A percentile compares a stretch with the other conserved stretches of the same genome.
phyloP scores from a whole-genome alignment of 306 rosid species.

The Cicer bijugum region DNA sequence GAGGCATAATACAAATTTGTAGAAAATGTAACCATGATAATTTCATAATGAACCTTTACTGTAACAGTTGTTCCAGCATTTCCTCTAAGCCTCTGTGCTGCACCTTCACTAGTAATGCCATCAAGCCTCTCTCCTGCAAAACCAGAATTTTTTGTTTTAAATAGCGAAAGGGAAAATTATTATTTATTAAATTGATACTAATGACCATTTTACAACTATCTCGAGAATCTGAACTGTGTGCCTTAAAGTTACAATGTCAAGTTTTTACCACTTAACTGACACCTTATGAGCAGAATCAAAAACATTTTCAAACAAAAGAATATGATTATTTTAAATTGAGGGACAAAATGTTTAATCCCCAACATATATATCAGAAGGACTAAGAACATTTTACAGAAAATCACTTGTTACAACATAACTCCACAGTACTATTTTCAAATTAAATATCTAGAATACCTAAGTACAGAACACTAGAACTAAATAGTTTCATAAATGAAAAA shows the following conservation, averaged over 20 bases:
- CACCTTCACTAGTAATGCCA: slow-evolving; percentile 81
- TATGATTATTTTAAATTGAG: slow-evolving; percentile 1
- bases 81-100: slow-evolving; percentile 87
- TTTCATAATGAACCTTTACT: slow-evolving; percentile 66
- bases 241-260: too few species aligned
- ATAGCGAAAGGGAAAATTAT: too few species aligned
- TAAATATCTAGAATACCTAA: background rate
- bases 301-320: slow-evolving; percentile 36
- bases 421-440: background rate
- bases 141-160: background rate
- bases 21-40: slow-evolving; percentile 37
- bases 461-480: slow-evolving; percentile 12
- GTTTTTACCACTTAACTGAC: too few species aligned
- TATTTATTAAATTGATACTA: too few species aligned
- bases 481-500: slow-evolving; percentile 2
- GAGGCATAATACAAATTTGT: background rate
- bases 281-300: slow-evolving; percentile 6
- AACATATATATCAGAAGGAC: background rate
- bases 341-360: background rate
- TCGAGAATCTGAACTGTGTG: too few species aligned
- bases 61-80: slow-evolving; percentile 85
- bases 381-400: background rate
- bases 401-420: background rate
- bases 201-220: too few species aligned
- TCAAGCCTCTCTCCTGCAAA: slow-evolving; percentile 77